Percentiles rank a stretch among this genome's conserved stretches.
Evolutionary conservation across 371 early-diverging fungal genomes (phyloP).

Genomic region (Zopfochytrium polystomum): DNA sequence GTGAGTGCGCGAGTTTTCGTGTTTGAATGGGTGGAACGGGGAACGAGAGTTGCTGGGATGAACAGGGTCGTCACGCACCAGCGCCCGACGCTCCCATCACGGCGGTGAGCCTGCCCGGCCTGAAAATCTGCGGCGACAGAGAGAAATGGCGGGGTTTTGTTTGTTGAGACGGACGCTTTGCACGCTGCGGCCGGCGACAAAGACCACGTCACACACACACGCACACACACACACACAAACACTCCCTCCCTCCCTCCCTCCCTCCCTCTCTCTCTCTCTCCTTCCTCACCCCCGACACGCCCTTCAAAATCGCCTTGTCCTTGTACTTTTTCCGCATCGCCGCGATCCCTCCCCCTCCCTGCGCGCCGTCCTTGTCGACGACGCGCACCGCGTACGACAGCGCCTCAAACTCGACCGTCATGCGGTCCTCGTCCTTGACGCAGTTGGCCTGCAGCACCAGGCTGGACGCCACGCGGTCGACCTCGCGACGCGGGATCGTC

Average conservation of each 20-base stretch:
- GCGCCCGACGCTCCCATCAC: constrained; percentile 32
- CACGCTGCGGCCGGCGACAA: too few relatives aligned
- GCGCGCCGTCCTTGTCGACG: not conserved
- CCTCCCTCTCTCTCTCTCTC: too few relatives aligned
- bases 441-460: constrained; percentile 11
- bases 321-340: constrained; percentile 3
- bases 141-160: too few relatives aligned
- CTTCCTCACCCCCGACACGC: constrained; percentile 25
- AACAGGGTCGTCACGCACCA: constrained; percentile 2
- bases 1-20: constrained; percentile 12
- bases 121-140: too few relatives aligned
- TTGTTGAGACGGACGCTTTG: too few relatives aligned
- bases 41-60: not conserved
- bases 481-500: too few relatives aligned
- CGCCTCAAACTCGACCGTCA: constrained; percentile 19
- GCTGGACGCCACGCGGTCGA: too few relatives aligned
- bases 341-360: not conserved
- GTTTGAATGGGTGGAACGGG: not conserved
- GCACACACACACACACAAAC: too few relatives aligned
- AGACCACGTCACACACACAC: too few relatives aligned
- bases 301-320: constrained; percentile 20
- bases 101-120: constrained; percentile 24
- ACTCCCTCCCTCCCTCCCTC: too few relatives aligned
- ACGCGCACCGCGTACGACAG: constrained; percentile 16
- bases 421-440: constrained; percentile 14